Evolutionary conservation across 164 flowering plant species (phyloP).

Genomic region (Pachysandra terminalis): DNA sequence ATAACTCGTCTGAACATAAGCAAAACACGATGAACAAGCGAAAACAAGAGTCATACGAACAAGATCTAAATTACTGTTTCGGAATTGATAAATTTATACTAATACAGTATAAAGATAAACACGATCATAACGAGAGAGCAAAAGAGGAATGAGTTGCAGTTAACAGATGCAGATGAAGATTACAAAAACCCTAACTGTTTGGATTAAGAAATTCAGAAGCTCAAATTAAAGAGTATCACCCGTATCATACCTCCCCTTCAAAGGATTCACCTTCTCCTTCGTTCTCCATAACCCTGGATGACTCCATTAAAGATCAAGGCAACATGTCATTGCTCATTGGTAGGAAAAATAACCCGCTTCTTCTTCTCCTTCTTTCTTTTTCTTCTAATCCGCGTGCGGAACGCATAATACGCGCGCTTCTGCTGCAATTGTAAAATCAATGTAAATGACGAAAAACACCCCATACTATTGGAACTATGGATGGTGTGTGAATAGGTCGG

Average conservation of each 20-base stretch:
- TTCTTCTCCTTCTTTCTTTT: slow-evolving; percentile 8
- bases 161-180: too few relatives aligned
- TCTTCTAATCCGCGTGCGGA: too few relatives aligned
- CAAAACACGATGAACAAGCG: not conserved
- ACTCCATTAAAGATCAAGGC: slow-evolving; percentile 21
- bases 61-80: too few relatives aligned
- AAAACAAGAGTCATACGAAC: not conserved
- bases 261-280: slow-evolving; percentile 31
- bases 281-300: slow-evolving; percentile 18
- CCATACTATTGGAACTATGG: too few relatives aligned
- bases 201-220: not conserved
- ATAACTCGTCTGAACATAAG: not conserved
- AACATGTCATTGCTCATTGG: too few relatives aligned
- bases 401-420: too few relatives aligned
- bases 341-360: too few relatives aligned
- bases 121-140: not conserved
- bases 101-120: too few relatives aligned
- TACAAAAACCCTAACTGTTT: not conserved
- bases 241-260: slow-evolving; percentile 28
- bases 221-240: not conserved
- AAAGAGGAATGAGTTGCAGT: not conserved
- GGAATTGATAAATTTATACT: too few relatives aligned
- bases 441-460: too few relatives aligned
- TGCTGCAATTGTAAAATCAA: too few relatives aligned
- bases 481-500: slow-evolving; percentile 16